Evolutionary conservation across 768 basidiomycete species (phyloP), one percentile per base, ranked within the genome.

Genomic region (Boletellus ananas): DNA sequence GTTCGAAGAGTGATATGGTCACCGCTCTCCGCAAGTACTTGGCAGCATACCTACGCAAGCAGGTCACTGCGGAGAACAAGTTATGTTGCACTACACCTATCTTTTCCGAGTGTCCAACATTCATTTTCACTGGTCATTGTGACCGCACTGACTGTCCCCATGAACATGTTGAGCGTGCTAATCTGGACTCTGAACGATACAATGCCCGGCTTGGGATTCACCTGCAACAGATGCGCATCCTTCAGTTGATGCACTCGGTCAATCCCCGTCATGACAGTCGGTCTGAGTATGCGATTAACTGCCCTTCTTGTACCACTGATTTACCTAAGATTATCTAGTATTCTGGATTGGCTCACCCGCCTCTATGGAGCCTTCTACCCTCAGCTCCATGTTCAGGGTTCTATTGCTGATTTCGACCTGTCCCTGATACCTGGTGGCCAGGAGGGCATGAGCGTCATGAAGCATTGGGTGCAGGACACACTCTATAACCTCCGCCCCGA

Each of bases 291-390:
- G 54, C 53, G 12, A 47, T 17, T 12, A 13, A 2, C 3, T 18
- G 9, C 11, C 31, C 10, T 33, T 31, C 16, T 25, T 36, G 3
- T 7, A 6, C 23, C n/a, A 14, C 14, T 21, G 39, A 16, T 39
- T 16, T 18, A 40, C n/a, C 25, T 18, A 23, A 13, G 14, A 40
- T 25, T 11, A 18, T 11, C 4, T 50, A 57, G 56, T 3, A 20
- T 49, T 16, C 43, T 57, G 3, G 13, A 45, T 16, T 80, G 12
- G 75, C 62, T 83, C 8, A 57, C 54, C 4, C 70, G 65, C 23
- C 62, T 85, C 0, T 77, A 81, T 46, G 75, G 79, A 17, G 71
- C 74, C 2, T 43, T 84, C 6, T 70, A 74, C 51, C 83, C 84
- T 3, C 60, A 76, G 1, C 70, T 62, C 43, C 65, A 76, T 48